These are phyloP conservation scores for Podaxis mareebaensis DNA, from an alignment of 768 basidiomycete species.

Conservation along the genomic window DNA sequence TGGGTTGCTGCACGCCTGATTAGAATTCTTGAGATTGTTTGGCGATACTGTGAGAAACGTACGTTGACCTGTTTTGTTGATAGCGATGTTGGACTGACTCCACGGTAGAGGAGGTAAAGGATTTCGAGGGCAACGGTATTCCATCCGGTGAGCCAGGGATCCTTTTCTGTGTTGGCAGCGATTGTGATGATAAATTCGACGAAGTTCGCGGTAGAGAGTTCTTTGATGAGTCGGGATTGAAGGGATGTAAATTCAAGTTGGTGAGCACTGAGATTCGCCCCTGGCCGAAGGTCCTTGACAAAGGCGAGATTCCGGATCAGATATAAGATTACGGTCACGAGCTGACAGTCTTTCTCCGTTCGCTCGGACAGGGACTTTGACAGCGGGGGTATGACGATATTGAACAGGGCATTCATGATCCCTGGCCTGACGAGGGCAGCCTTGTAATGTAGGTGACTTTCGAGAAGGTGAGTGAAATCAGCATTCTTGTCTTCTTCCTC, in stretches of 20 bases:
- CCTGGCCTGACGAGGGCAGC: conserved; percentile 68
- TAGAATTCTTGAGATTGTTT: conserved; percentile 11
- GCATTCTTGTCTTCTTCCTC: conserved; percentile 78
- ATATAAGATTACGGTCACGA: conserved; percentile 87
- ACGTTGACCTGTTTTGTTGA: conserved; percentile 68
- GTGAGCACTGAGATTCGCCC: conserved; percentile 73
- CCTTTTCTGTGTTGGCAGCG: conserved; percentile 72
- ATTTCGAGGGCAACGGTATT: conserved; percentile 94
- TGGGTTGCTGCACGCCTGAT: conserved; percentile 54
- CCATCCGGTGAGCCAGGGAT: conserved; percentile 80
- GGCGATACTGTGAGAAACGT: conserved; percentile 16
- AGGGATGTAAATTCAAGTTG: conserved; percentile 77
- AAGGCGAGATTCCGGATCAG: conserved; percentile 92
- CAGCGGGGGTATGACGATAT: conserved; percentile 76
- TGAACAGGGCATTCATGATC: conserved; percentile 71
- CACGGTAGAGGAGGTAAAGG: conserved; percentile 86
- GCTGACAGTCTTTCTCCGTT: conserved; percentile 76
- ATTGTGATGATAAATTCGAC: conserved; percentile 83
- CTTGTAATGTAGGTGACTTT: conserved; percentile 90
- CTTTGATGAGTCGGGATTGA: conserved; percentile 74
- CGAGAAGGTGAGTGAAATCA: conserved; percentile 84
- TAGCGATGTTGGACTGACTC: conserved; percentile 63
- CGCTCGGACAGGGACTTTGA: conserved; percentile 71
- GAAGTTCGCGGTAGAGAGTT: conserved; percentile 69
- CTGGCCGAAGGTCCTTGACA: conserved; percentile 72